Evolutionary conservation across 768 basidiomycete genomes (phyloP).

Genomic region (Panellus pusillus): DNA sequence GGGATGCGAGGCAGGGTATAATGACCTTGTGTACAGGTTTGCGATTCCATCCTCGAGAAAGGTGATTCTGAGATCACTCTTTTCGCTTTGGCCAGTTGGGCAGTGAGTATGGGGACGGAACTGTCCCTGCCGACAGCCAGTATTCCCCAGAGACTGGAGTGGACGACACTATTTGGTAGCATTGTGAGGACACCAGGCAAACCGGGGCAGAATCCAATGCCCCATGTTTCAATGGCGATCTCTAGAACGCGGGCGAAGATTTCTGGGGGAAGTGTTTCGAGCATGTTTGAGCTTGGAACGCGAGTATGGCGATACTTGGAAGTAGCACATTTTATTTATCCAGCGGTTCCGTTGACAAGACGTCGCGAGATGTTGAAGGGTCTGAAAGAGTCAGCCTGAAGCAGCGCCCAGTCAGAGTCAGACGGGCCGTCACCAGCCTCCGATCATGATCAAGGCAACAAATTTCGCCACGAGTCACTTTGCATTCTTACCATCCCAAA

Average conservation of each 20-base stretch:
- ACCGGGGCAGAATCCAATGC: constrained; percentile 29
- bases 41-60: constrained; percentile 8
- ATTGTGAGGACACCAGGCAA: constrained; percentile 28
- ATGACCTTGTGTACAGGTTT: constrained; percentile 6
- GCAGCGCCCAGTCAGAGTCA: too few relatives aligned
- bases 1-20: constrained; percentile 13
- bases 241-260: constrained; percentile 31
- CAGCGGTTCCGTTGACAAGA: not conserved
- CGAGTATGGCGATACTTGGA: not conserved
- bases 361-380: too few relatives aligned
- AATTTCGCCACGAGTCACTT: too few relatives aligned
- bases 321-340: not conserved
- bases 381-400: too few relatives aligned
- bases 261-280: constrained; percentile 32
- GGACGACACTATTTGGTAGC: constrained; percentile 27
- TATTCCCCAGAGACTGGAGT: constrained; percentile 36
- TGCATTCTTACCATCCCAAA: too few relatives aligned
- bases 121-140: constrained; percentile 20
- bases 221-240: constrained; percentile 29
- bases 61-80: constrained; percentile 27
- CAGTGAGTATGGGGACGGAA: constrained; percentile 10
- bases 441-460: too few relatives aligned
- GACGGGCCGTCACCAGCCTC: too few relatives aligned
- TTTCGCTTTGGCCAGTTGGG: constrained; percentile 30
- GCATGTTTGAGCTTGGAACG: not conserved